Base-by-base conservation (phyloP, 2,329 filamentous ascomycete genomes). In the Calycina herbarum region DNA sequence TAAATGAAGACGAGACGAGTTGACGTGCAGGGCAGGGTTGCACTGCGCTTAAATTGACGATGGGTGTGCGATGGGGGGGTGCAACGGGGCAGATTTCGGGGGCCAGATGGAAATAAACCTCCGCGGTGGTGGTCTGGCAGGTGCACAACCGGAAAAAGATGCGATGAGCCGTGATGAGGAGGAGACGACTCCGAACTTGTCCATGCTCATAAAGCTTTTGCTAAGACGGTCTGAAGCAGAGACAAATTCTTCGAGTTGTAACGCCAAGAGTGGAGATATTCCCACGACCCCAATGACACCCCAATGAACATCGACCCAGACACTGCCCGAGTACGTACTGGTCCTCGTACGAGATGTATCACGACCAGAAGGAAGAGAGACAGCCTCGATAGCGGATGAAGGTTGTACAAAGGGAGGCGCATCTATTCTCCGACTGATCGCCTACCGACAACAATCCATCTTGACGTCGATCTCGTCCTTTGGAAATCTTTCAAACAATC, bases 31-130 rank as follows among this genome's bases (percentile, higher is more conserved):
- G 67, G 62, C 62, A 57, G 61, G 58, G 66, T 29, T 40, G 45
- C n/a, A 38, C 68, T 58, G 66, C 65, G 63, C 57, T 51, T 68
- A 67, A 67, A 71, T 70, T 66, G 61, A 51, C 45, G 45, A 38
- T 38, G 35, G 10, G 35, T 38, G 45, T 24, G 4, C n/a, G n/a
- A 51, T 51, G n/a, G 45, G n/a, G n/a, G 40, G 45, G 45, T 38
- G 35, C 35, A 38, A 48, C 20, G 45, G n/a, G 45, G n/a, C 45
- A 51, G 45, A 10, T 27, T 51, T 51, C n/a, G 45, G 45, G 45
- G 45, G n/a, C 45, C 45, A 24, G 45, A 24, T 24, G 11, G 27
- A 51, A 51, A 51, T 51, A 51, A 51, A 24, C 20, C 45, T 51
- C 45, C 45, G 45, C n/a, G n/a, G 20, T 24, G 45, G 45, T 20